Base-by-base conservation (phyloP, 495 filamentous ascomycete genomes). In the Aspergillus affinis region DNA sequence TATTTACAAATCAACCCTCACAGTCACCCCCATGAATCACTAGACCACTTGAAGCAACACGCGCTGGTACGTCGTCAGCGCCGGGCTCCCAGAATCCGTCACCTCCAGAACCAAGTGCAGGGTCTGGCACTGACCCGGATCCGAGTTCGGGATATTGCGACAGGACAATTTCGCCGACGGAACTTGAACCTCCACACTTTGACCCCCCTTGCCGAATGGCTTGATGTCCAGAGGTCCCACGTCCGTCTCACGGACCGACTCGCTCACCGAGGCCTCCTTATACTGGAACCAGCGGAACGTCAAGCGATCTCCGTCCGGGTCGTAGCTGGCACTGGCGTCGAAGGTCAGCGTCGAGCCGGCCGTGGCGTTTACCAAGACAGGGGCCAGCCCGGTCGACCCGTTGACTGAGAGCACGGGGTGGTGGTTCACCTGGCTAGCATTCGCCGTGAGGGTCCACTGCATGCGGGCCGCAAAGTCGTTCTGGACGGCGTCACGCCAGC, bases 401-500 rank as follows among this genome's bases (percentile, higher is more conserved):
- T 82, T 79, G 26, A 79, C 54, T 44, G 54, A 50, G n/a, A 75
- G 64, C 3, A 79, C 60, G 13, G 76, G 76, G 23, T 67, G 65
- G 56, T 80, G 77, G 57, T 75, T 77, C 19, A 65, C 68, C 20
- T 54, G 44, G 2, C 15, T 45, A 17, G 65, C 61, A 30, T 71
- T 56, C 2, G 44, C 18, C 12, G 62, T 54, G 5, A 77, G 27
- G 1, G 72, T 74, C 79, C 78, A 80, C 57, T 75, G 66, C 54
- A 80, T 77, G 4, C 78, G 61, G 0, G 78, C 77, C 5, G 76
- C 74, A 57, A 82, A 78, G 58, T 79, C 78, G 57, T 73, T 68
- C 58, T 81, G 76, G 52, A 69, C 76, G 3, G 77, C 77, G 9
- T 72, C 65, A 9, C 77, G 46, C 79, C 78, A 82, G 6, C 78